Evolutionary conservation across 345 rosid genomes (phyloP), one percentile per base, ranked within the genome.

Genomic region (Ailanthus altissimus): DNA sequence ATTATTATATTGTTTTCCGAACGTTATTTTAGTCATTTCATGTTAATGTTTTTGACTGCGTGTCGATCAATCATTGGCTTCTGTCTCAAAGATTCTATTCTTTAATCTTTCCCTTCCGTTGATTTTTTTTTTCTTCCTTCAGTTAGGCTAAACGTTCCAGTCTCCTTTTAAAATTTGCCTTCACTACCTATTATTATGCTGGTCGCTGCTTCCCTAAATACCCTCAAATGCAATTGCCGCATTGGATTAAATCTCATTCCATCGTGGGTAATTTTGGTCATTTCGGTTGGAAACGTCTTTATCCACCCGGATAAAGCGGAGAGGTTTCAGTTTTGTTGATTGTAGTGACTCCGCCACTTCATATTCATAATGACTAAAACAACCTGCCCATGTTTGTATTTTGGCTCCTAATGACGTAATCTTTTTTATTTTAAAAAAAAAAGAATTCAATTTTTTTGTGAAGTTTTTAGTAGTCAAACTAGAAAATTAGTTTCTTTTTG

Each of bases 291-390:
- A 43, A 25, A 50, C 3, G 74, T 65, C 47, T 21, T 72, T 12
- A 45, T 70, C 51, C n/a, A 1, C 13, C 78, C 80, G 58, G 58
- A 63, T 54, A 56, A 79, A 73, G 73, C 69, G 85, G 82, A 54
- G 82, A 76, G 28, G 76, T 79, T 82, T 60, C 72, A 5, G 59
- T 62, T 62, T 8, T 23, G 42, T 72, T 43, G 75, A 15, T 57
- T n/a, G 2, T 28, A 46, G 68, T 45, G 68, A 45, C 0, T 60
- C 20, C 23, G 76, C 6, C 74, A 12, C 54, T 11, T 60, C 25
- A 5, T 8, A 25, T n/a, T 67, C 14, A 23, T 46, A 23, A 14
- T 57, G 75, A 72, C 65, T 50, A 72, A 72, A 72, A 40, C 64
- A 42, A 56, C 64, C 75, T 5, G 40, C 20, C 58, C 71, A 23